Percentiles rank a stretch among this genome's conserved stretches.
These are phyloP conservation scores for Trichosanthes truncata DNA, from an alignment of 306 rosid species.

Conservation along the genomic window DNA sequence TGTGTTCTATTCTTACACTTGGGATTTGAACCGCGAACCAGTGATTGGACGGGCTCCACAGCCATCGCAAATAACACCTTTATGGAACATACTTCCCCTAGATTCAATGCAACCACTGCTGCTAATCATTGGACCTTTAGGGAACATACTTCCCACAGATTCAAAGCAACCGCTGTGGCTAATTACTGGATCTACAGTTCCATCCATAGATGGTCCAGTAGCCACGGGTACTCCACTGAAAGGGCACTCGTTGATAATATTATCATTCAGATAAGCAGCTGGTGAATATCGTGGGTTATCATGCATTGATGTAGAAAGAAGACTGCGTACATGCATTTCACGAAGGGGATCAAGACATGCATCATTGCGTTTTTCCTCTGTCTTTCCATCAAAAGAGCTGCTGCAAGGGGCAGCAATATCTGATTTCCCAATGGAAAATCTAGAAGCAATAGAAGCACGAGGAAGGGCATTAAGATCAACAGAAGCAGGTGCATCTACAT, in stretches of 20 bases:
- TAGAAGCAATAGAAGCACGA: slow-evolving; percentile 18
- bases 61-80: slow-evolving; percentile 77
- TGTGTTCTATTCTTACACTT: slow-evolving; percentile 42
- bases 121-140: slow-evolving; percentile 45
- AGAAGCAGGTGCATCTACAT: neutral
- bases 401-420: slow-evolving; percentile 12
- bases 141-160: slow-evolving; percentile 46
- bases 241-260: slow-evolving; percentile 34
- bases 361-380: slow-evolving; percentile 13
- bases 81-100: slow-evolving; percentile 67
- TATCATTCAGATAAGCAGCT: neutral
- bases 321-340: neutral
- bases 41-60: slow-evolving; percentile 86
- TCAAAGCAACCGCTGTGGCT: slow-evolving; percentile 35
- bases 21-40: slow-evolving; percentile 88
- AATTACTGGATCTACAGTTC: slow-evolving; percentile 22
- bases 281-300: slow-evolving; percentile 1
- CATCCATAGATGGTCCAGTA: slow-evolving; percentile 11
- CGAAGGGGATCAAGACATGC: neutral
- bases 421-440: slow-evolving; percentile 1
- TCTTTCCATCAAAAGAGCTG: slow-evolving; percentile 19
- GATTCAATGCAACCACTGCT: slow-evolving; percentile 32
- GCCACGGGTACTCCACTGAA: slow-evolving; percentile 23
- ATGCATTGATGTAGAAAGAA: neutral
- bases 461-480: slow-evolving; percentile 59